Base-by-base conservation (phyloP, 2,329 filamentous ascomycete genomes). In the Metarhizium sp. region DNA sequence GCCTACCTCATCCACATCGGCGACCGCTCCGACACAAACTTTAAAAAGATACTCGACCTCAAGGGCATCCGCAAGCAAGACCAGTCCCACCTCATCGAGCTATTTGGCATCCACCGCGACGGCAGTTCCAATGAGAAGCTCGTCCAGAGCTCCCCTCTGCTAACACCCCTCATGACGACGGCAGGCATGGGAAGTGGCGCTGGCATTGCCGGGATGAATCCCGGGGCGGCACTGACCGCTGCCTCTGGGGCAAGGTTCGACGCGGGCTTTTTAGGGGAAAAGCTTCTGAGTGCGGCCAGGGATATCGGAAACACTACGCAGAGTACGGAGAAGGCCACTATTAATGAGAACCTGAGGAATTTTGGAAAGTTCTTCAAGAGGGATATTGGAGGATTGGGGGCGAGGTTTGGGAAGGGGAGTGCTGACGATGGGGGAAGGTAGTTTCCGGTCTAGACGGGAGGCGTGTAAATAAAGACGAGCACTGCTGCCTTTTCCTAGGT, bases 1-100 rank as follows among this genome's bases (percentile, higher is more conserved):
- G 94, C 94, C 38, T 99, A 99, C 69, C 84, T 99, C 38, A 95
- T 97, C 70, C 94, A 97, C 73, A 94, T 99, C 61, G 91, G 84
- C 61, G 94, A 99, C 75, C 86, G 88, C 55, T 95, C 88, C 60
- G 94, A 97, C 68, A 82, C 84, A 64, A 99, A 99, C 73, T 99
- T 99, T 80, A 86, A 86, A 67, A 97, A 96, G 73, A 88, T 99
- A 57, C 83, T 99, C 49, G 94, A 99, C 52, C 80, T 99, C 59
- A 99, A 99, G 71, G 94, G 94, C 50, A 87, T 99, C 57, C 82
- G 87, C 59, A 92, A 91, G 66, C 77, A 82, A 58, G 94, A 99
- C 58, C 89, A 96, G 65, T 74, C 80, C 2, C 84, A 90, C 59
- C 83, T 97, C 2, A 74, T 96, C 38, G 94, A 99, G 69, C 79